Evolutionary conservation across 108 stramenopile genomes (phyloP), one percentile per base, ranked within the genome.

Genomic region (Chaetoceros tenuissimus): DNA sequence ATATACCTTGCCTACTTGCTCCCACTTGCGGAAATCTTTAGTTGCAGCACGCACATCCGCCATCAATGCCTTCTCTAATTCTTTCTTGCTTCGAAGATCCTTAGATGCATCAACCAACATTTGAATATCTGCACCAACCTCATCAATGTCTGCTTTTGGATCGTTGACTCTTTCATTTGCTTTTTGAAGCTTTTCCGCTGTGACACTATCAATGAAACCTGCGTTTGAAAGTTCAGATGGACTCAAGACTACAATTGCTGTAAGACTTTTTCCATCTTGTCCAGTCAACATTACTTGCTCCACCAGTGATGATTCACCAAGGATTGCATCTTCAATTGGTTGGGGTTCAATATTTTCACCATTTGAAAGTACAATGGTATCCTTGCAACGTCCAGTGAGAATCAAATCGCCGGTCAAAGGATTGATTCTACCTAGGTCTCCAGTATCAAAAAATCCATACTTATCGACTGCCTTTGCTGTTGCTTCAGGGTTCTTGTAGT

Each of bases 261-360:
- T 72, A 17, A 97, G 72, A 23, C 59, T 74, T 19, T 89, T 69
- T 27, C 92, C 91, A 57, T 97, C 96, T 54, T 95, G 87, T 28
- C 96, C 96, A 16, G 75, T 77, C 48, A 95, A 64, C 94, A 94
- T 93, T 25, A 97, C 83, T 68, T 97, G 96, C 51, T 95, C 94
- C n/a, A 97, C 63, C 59, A 91, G 57, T 26, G 66, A 53, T 1
- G 75, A 71, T 25, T 66, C 77, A 10, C 86, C 79, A 19, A 91
- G 48, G 51, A 91, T 74, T 44, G 85, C 80, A 71, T 94, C 89
- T 65, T 94, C 93, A 24, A 94, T 67, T 2, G 87, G 75, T 2
- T 54, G 49, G 2, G 84, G 82, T 58, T 82, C 82, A 44, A 96
- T 80, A 59, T 96, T 96, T 60, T 96, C 94, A 18, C 94, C 94